Evolutionary conservation across 106 monocot species (phyloP), one percentile per base, ranked within the genome.

Genomic region (Dendrobium chrysotoxum): DNA sequence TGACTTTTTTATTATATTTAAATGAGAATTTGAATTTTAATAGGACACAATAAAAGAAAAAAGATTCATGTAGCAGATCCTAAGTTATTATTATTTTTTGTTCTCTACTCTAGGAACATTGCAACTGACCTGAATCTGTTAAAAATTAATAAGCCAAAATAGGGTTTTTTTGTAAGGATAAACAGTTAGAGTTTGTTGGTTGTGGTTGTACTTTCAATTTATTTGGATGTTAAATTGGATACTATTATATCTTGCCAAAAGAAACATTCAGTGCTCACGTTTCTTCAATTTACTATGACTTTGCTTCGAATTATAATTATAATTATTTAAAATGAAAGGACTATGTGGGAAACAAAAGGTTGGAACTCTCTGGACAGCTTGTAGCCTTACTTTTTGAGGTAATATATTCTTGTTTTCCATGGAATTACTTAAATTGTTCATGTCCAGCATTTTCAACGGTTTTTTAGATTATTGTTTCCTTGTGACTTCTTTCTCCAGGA

Each of bases 371-470:
- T 2, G 99, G 99, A 38, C 99, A 99, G 79, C 87, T 99, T 16
- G 80, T 99, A 3, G 91, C 99, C 25, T 87, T 99, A 79, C 95
- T 99, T 75, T 99, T 99, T 90, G 99, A 99, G 92, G 94, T 91
- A 38, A 78, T 61, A 40, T 50, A 18, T 57, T 81, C 12, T 70
- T 26, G 55, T 20, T 55, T 3, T 55, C 15, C 15, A 12, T 61
- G 20, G 30, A 70, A 70, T 68, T 68, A 68, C 61, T n/a, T 30
- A 1, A 70, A 70, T 1, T 70, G 13, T 31, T 35, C 12, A 70
- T 35, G 31, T 23, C 13, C 13, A 70, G 31, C 15, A 35, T 28
- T 15, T 31, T 35, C 30, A 70, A 70, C 31, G 13, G 31, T 70
- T 70, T 20, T 61, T 8, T 20, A 23, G 3, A 6, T 61, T n/a